phyloP scores from a whole-genome alignment of 257 asterid species.

The Solanum etuberosum region DNA sequence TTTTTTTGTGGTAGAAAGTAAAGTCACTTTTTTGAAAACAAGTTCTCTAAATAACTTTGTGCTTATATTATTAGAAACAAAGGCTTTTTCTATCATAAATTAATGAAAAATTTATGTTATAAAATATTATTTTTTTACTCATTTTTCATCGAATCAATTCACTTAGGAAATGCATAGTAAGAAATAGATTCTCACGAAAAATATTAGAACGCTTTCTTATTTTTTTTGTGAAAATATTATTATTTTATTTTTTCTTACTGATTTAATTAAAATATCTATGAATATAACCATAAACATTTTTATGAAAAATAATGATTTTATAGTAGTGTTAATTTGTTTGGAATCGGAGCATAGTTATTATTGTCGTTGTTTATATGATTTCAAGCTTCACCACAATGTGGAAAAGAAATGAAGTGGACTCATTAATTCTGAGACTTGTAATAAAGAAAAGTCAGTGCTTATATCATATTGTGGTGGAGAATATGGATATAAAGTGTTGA shows the following conservation, averaged over 20 bases:
- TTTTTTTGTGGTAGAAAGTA: slow-evolving; percentile 5
- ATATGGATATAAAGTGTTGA: neutral
- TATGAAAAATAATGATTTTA: too few relatives aligned
- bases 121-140: too few relatives aligned
- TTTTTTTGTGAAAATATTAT: too few relatives aligned
- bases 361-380: neutral
- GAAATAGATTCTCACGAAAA: neutral
- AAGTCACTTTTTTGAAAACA: neutral
- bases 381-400: neutral
- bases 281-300: too few relatives aligned
- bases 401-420: neutral
- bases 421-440: neutral
- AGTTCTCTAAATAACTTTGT: neutral
- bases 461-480: neutral
- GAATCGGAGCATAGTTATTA: neutral
- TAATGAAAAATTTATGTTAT: too few relatives aligned
- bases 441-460: neutral
- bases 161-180: too few relatives aligned
- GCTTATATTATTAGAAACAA: too few relatives aligned
- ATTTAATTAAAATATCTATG: too few relatives aligned
- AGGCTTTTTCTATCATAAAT: too few relatives aligned
- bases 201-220: too few relatives aligned
- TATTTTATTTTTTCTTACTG: too few relatives aligned
- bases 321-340: neutral
- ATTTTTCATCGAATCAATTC: too few relatives aligned